Conservation (phyloP, 495 filamentous ascomycete genomes). For the Letharia lupina region DNA sequence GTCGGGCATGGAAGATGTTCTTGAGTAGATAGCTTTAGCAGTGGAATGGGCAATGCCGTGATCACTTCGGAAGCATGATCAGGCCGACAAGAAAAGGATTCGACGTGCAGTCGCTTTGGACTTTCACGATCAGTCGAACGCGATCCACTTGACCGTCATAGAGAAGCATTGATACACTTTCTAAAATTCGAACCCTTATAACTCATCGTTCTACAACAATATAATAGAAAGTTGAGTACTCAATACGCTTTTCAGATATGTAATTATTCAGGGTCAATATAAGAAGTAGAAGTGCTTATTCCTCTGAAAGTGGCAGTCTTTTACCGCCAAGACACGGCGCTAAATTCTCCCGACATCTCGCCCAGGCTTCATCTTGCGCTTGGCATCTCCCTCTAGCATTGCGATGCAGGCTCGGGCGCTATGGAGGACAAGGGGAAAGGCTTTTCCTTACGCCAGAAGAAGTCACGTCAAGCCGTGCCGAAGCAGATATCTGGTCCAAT, state of each 20-base stretch:
- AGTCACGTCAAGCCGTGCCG: constrained; percentile 62
- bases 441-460: constrained; percentile 83
- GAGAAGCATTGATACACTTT: too few species aligned
- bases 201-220: too few species aligned
- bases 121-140: not conserved
- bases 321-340: constrained; percentile 12
- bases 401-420: constrained; percentile 23
- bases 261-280: too few species aligned
- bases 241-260: too few species aligned
- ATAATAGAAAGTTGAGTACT: too few species aligned
- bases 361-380: not conserved
- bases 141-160: not conserved
- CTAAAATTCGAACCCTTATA: too few species aligned
- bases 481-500: constrained; percentile 66
- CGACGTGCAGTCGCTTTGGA: not conserved
- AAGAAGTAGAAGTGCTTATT: too few species aligned
- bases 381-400: not conserved
- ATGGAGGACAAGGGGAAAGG: constrained; percentile 62
- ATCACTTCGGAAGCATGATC: not conserved
- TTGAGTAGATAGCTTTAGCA: not conserved
- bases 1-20: not conserved
- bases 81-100: not conserved
- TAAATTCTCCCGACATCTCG: constrained; percentile 3
- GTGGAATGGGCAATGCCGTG: not conserved
- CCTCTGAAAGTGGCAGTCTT: too few species aligned